phyloP scores from a whole-genome alignment of 805 yeast genomes.

The Trichomonascus vanleenenianus region DNA sequence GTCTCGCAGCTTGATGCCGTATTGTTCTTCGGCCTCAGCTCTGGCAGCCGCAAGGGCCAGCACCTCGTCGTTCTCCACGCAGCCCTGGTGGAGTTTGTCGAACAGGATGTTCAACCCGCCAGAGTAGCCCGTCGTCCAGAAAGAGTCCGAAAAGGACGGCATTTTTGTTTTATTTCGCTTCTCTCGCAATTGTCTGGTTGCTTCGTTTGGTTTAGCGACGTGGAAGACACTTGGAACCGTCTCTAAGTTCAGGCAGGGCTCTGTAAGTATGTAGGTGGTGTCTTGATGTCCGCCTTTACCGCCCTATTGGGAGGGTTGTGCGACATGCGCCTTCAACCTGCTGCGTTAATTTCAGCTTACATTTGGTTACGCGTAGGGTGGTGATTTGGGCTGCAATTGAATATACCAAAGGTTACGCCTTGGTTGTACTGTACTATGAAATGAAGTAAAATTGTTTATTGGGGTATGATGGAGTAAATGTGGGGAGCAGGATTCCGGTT shows the following conservation, averaged over 20 bases:
- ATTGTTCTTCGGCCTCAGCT: slow-evolving; percentile 62
- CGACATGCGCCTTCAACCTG: neutral
- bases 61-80: slow-evolving; percentile 63
- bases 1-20: slow-evolving; percentile 49
- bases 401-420: no score
- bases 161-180: slow-evolving; percentile 19
- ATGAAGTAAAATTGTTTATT: no score
- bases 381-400: no score
- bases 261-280: neutral
- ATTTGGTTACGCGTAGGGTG: no score
- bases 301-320: neutral
- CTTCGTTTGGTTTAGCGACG: neutral
- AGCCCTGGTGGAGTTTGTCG: slow-evolving; percentile 41
- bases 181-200: neutral
- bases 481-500: no score
- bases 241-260: neutral
- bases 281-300: neutral
- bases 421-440: no score
- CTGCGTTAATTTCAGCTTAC: neutral
- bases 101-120: slow-evolving; percentile 31
- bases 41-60: slow-evolving; percentile 56
- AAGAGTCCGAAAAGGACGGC: slow-evolving; percentile 63
- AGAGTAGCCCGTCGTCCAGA: slow-evolving; percentile 65
- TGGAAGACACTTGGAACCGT: neutral
- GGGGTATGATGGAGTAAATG: no score